Evolutionary conservation across 352 stramenopile genomes (phyloP).

Genomic region (Phytophthora aleatoria): DNA sequence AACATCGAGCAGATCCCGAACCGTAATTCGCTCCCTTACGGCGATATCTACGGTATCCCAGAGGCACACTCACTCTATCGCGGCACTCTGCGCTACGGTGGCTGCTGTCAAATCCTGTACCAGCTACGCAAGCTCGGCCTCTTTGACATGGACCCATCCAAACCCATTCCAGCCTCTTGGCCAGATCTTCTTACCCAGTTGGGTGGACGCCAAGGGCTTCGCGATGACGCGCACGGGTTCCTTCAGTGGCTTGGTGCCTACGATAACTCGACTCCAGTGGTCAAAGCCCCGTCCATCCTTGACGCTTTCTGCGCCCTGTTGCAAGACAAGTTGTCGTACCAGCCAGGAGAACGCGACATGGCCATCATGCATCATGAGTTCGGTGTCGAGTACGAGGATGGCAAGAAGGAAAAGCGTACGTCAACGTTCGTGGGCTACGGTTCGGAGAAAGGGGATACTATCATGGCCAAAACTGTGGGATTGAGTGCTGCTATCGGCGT

Average conservation of each 20-base stretch:
- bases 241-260: conserved; percentile 81
- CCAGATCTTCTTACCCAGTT: conserved; percentile 75
- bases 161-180: conserved; percentile 74
- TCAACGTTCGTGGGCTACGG: conserved; percentile 94
- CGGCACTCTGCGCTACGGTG: conserved; percentile 94
- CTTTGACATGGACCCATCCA: conserved; percentile 71
- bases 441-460: conserved; percentile 87
- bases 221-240: conserved; percentile 66
- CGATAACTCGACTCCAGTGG: conserved; percentile 56
- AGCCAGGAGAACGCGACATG: conserved; percentile 94
- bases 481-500: conserved; percentile 93
- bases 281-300: conserved; percentile 63
- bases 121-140: conserved; percentile 91
- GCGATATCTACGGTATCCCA: conserved; percentile 94
- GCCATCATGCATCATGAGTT: conserved; percentile 94
- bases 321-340: conserved; percentile 90
- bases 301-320: conserved; percentile 89
- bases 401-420: conserved; percentile 86
- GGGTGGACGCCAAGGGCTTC: conserved; percentile 27
- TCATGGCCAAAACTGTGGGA: conserved; percentile 97
- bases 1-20: conserved; percentile 96
- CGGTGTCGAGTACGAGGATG: conserved; percentile 76
- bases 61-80: conserved; percentile 92
- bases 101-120: conserved; percentile 92
- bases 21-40: conserved; percentile 93